phyloP scores from a whole-genome alignment of 202 grass and related monocot species.

The Zizania palustris region DNA sequence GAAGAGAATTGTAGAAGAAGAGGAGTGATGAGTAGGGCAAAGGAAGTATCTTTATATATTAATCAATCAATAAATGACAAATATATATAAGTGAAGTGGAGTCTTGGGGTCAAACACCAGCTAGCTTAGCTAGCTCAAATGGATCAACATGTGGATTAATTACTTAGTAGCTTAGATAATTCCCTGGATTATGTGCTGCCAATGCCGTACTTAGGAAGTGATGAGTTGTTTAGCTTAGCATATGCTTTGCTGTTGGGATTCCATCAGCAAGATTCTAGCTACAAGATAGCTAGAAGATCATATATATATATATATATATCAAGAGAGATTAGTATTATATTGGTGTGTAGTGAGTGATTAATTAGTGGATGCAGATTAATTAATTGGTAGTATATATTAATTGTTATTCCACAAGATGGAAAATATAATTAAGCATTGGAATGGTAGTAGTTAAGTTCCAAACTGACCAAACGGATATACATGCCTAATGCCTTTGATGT shows the following conservation, averaged over 20 bases:
- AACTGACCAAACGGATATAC: constrained; percentile 1
- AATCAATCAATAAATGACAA: neutral
- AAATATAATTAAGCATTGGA: constrained; percentile 38
- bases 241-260: no score
- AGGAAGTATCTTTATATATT: constrained; percentile 22
- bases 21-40: neutral
- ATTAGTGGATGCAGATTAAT: no score
- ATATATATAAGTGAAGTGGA: neutral
- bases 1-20: neutral
- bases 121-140: neutral
- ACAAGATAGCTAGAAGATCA: no score
- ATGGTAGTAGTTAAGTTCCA: constrained; percentile 14
- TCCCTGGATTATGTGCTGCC: neutral
- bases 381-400: neutral
- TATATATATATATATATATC: no score
- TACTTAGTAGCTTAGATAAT: neutral
- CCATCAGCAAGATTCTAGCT: neutral
- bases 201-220: neutral
- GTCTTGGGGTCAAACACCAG: constrained; percentile 7
- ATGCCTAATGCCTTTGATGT: neutral
- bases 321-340: no score
- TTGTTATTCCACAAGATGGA: constrained; percentile 16
- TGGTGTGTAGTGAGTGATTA: no score
- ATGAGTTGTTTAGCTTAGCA: neutral
- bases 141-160: neutral